Evolutionary conservation across 192 early-diverging fungal species (phyloP), one percentile per base, ranked within the genome.

Genomic region (Podochytrium sp.): DNA sequence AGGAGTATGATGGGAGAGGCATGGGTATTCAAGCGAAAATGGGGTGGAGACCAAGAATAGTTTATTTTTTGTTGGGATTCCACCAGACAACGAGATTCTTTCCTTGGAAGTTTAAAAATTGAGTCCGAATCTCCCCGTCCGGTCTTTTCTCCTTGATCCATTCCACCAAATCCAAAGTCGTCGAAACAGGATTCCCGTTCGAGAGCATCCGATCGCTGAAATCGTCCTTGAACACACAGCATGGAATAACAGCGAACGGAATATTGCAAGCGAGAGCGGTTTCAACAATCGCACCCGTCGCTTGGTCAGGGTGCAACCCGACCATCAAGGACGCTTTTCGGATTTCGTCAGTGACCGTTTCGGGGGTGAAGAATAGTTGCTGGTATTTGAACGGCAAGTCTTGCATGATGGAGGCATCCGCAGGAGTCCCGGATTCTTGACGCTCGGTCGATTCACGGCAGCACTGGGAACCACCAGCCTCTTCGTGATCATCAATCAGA

Each of bases 301-400:
- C 87, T 64, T 87, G 84, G 61, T 89, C 87, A 2, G 87, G 80
- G 58, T 89, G 87, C 2, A 89, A 65, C 0, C 87, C 87, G 62
- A 87, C 80, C 33, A 89, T 37, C 25, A 89, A 70, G 2, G 83
- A 80, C 2, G 80, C 76, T 3, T 30, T 40, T 12, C n/a, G n/a
- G 18, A 89, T 40, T 12, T 80, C 25, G 0, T 62, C 51, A 2
- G 66, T 38, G 27, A 82, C 62, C 12, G 49, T 53, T 6, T 67
- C 29, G 41, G 84, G 49, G 39, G 7, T 72, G 42, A 29, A 80
- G 74, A 41, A 78, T 64, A 47, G 71, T 78, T 16, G 70, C 27
- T 23, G 71, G 76, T 60, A 64, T 27, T n/a, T 67, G 32, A 43
- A 77, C 33, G 50, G 69, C 37, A 38, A 53, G 16, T 49, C 41